phyloP scores from a whole-genome alignment of 371 early-diverging fungal species.

The Coemansia sp. region DNA sequence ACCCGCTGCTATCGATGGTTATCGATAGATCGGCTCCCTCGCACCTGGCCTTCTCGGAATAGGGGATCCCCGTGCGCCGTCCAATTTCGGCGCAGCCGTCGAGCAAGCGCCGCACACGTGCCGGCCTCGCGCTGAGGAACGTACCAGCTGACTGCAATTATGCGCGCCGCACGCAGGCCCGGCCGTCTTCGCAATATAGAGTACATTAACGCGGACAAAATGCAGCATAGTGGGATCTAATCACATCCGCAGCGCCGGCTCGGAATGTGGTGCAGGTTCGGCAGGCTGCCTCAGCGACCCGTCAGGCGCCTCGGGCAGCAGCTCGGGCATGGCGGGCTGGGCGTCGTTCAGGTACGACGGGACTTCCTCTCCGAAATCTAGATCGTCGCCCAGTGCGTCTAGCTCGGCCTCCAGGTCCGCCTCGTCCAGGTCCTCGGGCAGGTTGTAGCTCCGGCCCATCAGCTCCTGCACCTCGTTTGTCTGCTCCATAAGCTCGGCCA shows the following conservation, averaged over 20 bases:
- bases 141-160: neutral
- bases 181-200: neutral
- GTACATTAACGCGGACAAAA: neutral
- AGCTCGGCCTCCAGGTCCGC: conserved; percentile 97
- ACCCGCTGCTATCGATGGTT: conserved; percentile 2
- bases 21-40: conserved; percentile 3
- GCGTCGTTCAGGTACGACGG: conserved; percentile 42
- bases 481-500: conserved; percentile 93
- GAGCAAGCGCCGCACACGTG: no score
- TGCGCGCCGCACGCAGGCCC: neutral
- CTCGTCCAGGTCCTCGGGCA: conserved; percentile 95
- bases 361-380: conserved; percentile 72
- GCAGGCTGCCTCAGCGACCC: conserved; percentile 16
- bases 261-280: conserved; percentile 12
- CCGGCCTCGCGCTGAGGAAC: no score
- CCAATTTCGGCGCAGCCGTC: neutral
- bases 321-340: conserved; percentile 34
- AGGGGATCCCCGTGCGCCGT: neutral
- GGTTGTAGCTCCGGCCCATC: conserved; percentile 82
- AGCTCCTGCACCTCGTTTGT: conserved; percentile 96
- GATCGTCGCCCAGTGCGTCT: conserved; percentile 92
- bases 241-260: conserved; percentile 43
- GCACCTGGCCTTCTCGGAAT: neutral
- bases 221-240: neutral
- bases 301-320: conserved; percentile 42